Percentiles rank a stretch among this genome's conserved stretches.
These are phyloP conservation scores for Auxenochlorella pyrenoidosa DNA, from an alignment of 139 green algal species.

Conservation along the genomic window DNA sequence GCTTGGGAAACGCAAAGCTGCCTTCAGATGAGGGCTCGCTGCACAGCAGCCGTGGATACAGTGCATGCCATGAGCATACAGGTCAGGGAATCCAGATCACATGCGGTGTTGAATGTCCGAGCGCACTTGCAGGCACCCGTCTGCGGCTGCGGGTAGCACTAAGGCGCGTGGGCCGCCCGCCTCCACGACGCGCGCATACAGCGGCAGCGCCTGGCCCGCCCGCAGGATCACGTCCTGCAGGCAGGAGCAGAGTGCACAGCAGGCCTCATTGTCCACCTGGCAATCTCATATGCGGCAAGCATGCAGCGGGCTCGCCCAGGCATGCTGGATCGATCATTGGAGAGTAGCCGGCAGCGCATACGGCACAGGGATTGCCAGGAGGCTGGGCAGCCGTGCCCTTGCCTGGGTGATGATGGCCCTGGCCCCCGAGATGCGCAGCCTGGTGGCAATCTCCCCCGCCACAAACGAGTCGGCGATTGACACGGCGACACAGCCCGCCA, in stretches of 20 bases:
- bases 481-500: conserved; percentile 82
- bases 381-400: neutral
- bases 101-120: neutral
- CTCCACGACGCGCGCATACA: conserved; percentile 76
- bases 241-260: neutral
- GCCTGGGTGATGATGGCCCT: conserved; percentile 87
- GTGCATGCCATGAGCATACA: too few relatives aligned
- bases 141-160: conserved; percentile 52
- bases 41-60: too few relatives aligned
- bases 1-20: too few relatives aligned
- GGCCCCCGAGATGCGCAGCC: conserved; percentile 76
- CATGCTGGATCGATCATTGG: neutral
- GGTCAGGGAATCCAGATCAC: neutral
- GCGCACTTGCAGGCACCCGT: conserved; percentile 29
- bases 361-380: neutral
- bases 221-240: conserved; percentile 81
- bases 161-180: conserved; percentile 39
- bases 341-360: neutral
- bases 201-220: conserved; percentile 72
- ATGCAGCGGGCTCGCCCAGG: neutral
- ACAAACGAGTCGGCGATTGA: conserved; percentile 93
- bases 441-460: conserved; percentile 70
- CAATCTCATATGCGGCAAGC: neutral
- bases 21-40: too few relatives aligned
- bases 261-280: neutral